These are phyloP conservation scores for Colletotrichum somersetense DNA, from an alignment of 2,329 filamentous ascomycete genomes.

Conservation along the genomic window DNA sequence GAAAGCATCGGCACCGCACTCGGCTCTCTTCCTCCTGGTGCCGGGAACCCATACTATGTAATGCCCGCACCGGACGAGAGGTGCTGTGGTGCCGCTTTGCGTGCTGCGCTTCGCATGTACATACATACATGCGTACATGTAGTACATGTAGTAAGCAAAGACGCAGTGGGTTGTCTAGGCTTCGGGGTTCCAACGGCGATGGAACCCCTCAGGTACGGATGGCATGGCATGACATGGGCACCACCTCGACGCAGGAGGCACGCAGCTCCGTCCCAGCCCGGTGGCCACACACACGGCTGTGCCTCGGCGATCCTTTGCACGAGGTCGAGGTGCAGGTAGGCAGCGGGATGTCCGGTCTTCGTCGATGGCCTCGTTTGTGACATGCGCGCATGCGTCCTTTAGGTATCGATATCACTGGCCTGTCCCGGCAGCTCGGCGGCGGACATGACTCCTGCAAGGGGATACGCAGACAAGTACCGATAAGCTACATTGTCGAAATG, in stretches of 20 bases:
- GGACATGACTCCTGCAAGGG: conserved; percentile 37
- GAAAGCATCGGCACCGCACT: background rate
- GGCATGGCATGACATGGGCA: background rate
- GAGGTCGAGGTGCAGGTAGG: background rate
- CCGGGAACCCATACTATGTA: background rate
- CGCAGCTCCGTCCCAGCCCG: background rate
- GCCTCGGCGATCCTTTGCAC: background rate
- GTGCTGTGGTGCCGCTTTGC: background rate
- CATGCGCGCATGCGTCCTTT: conserved; percentile 1
- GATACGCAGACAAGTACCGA: conserved; percentile 3
- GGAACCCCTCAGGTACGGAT: background rate
- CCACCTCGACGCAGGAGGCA: background rate
- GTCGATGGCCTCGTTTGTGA: conserved; percentile 27
- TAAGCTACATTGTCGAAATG: conserved; percentile 6
- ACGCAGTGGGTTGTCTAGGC: background rate
- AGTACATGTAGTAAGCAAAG: no score
- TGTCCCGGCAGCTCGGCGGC: conserved; percentile 25
- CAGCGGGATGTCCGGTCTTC: background rate
- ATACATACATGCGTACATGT: no score
- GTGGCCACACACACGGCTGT: background rate
- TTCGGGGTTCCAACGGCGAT: background rate
- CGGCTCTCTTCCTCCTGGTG: background rate
- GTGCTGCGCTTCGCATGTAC: background rate
- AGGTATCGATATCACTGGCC: conserved; percentile 1
- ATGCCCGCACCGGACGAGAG: background rate